Conservation (phyloP, 495 filamentous ascomycete genomes). For the Hypomontagnella monticulosa region DNA sequence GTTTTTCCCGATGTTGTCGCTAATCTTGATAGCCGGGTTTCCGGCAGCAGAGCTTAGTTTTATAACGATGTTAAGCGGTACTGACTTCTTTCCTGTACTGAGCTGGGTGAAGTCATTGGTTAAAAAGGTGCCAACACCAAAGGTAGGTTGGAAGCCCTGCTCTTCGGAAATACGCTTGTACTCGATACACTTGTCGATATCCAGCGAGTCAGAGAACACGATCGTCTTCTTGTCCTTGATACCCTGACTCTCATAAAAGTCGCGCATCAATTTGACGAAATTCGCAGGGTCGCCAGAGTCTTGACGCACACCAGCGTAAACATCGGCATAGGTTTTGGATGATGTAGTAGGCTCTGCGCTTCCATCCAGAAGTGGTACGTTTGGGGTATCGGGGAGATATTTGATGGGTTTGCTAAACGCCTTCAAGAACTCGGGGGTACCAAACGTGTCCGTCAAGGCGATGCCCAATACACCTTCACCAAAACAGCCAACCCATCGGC, state of each 20-base stretch:
- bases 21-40: constrained; percentile 90
- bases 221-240: constrained; percentile 88
- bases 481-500: constrained; percentile 91
- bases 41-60: constrained; percentile 88
- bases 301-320: constrained; percentile 89
- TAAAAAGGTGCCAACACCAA: constrained; percentile 94
- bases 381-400: constrained; percentile 38
- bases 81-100: constrained; percentile 78
- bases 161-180: constrained; percentile 85
- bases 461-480: constrained; percentile 91
- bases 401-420: constrained; percentile 76
- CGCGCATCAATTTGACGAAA: constrained; percentile 83
- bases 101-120: constrained; percentile 87
- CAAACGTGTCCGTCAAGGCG: constrained; percentile 97
- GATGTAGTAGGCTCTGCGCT: constrained; percentile 12
- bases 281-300: constrained; percentile 90
- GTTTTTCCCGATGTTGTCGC: constrained; percentile 96
- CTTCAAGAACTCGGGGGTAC: constrained; percentile 86
- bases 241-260: constrained; percentile 81
- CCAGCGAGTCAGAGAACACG: constrained; percentile 96
- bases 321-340: constrained; percentile 77
- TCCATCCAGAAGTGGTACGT: constrained; percentile 22
- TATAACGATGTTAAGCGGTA: constrained; percentile 97
- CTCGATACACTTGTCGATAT: constrained; percentile 89
- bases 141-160: constrained; percentile 81